Conservation (phyloP, 1,284 basidiomycete species). For the Melanopsichium pennsylvanicum region DNA sequence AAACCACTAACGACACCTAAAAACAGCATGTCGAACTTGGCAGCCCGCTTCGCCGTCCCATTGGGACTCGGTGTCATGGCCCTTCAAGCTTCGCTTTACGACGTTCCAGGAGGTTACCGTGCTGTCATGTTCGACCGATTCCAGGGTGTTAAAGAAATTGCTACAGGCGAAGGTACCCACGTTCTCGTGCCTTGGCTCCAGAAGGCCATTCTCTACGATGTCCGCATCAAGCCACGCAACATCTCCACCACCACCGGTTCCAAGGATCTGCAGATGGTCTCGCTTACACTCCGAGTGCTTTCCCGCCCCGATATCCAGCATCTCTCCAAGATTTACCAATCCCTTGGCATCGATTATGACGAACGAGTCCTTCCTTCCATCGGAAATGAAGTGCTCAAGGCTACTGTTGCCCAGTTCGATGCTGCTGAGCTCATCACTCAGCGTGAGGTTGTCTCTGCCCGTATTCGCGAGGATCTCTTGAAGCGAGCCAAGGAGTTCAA, state of each 20-base stretch:
- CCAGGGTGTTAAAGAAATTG: slow-evolving; percentile 75
- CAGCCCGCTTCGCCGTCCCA: slow-evolving; percentile 60
- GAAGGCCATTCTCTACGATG: slow-evolving; percentile 94
- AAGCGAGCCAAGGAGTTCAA: slow-evolving; percentile 96
- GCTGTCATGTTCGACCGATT: slow-evolving; percentile 99
- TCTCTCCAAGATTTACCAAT: slow-evolving; percentile 92
- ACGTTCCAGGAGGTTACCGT: slow-evolving; percentile 74
- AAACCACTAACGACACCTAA: neutral
- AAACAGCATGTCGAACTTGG: slow-evolving; percentile 38
- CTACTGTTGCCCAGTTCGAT: slow-evolving; percentile 97
- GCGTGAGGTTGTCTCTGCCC: slow-evolving; percentile 78
- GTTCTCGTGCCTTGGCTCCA: slow-evolving; percentile 90
- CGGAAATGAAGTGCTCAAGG: slow-evolving; percentile 94
- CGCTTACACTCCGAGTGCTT: slow-evolving; percentile 92
- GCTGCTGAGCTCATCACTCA: slow-evolving; percentile 89
- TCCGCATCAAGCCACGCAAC: slow-evolving; percentile 91
- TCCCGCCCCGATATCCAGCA: slow-evolving; percentile 89
- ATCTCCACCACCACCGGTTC: slow-evolving; percentile 96
- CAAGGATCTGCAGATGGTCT: slow-evolving; percentile 92
- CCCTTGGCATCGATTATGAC: slow-evolving; percentile 93
- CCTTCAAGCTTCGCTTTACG: slow-evolving; percentile 66
- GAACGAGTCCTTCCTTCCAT: slow-evolving; percentile 80
- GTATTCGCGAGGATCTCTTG: slow-evolving; percentile 90
- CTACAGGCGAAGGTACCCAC: slow-evolving; percentile 83
- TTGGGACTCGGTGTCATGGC: slow-evolving; percentile 63